Conservation (phyloP, 1,139 yeast species). For the Candida albicans region DNA sequence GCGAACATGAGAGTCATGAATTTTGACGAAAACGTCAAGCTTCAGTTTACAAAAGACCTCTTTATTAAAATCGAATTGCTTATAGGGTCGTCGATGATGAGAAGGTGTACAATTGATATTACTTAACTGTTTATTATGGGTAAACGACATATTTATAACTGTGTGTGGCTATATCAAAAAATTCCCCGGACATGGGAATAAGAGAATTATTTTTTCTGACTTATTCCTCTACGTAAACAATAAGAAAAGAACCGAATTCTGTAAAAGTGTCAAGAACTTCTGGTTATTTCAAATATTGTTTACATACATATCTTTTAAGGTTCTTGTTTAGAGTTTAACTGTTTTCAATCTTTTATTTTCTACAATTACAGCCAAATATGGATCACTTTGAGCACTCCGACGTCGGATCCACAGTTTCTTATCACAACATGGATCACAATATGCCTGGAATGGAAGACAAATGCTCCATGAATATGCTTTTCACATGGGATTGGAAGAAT, state of each 20-base stretch:
- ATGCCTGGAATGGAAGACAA: conserved; percentile 34
- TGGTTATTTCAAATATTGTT: no score
- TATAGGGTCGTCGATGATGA: no score
- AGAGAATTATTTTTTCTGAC: background rate
- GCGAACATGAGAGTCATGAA: no score
- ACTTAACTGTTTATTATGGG: no score
- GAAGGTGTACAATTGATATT: no score
- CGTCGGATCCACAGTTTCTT: conserved; percentile 1
- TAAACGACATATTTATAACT: no score
- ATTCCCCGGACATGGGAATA: no score
- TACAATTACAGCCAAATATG: background rate
- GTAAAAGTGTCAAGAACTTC: no score
- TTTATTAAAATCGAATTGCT: no score
- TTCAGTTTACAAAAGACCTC: no score
- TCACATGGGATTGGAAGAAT: conserved; percentile 77
- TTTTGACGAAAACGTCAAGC: no score
- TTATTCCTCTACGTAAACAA: background rate
- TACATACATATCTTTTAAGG: background rate
- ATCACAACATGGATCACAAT: conserved; percentile 10
- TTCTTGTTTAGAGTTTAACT: background rate
- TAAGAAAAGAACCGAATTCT: background rate
- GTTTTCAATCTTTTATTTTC: background rate
- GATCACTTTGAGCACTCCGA: conserved; percentile 1
- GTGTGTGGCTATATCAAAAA: no score
- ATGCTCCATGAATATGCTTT: conserved; percentile 78